A percentile compares a stretch with the other conserved stretches of the same genome.
Conservation (phyloP, 2,329 filamentous ascomycete species). For the Lizonia empirigonia region DNA sequence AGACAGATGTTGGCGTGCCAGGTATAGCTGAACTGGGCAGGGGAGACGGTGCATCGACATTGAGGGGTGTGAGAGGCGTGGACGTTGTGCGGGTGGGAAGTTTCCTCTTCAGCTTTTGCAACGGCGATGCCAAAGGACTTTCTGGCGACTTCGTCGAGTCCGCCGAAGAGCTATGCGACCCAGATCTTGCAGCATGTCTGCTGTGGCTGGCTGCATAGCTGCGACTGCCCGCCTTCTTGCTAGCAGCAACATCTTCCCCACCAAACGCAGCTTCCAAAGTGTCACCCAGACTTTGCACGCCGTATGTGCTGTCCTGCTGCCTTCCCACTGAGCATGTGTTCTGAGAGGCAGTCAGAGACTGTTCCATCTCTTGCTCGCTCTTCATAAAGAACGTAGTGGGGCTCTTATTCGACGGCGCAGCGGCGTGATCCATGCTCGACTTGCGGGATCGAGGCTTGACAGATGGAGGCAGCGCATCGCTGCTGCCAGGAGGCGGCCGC, state of each 20-base stretch:
- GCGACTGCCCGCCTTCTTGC: slow-evolving; percentile 32
- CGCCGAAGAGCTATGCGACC: slow-evolving; percentile 31
- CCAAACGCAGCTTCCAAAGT: slow-evolving; percentile 54
- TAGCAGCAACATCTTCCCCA: slow-evolving; percentile 29
- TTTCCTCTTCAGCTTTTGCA: slow-evolving; percentile 30
- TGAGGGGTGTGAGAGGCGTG: slow-evolving; percentile 34
- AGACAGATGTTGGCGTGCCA: slow-evolving; percentile 65
- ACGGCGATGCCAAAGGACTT: slow-evolving; percentile 26
- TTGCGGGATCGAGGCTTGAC: slow-evolving; percentile 46
- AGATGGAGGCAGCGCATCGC: slow-evolving; percentile 39
- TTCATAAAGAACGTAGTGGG: slow-evolving; percentile 66
- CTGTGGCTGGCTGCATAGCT: slow-evolving; percentile 40
- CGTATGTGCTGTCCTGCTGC: slow-evolving; percentile 56
- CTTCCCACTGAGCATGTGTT: slow-evolving; percentile 19
- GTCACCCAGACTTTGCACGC: slow-evolving; percentile 63
- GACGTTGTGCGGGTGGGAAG: slow-evolving; percentile 30
- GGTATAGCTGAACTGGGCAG: slow-evolving; percentile 58
- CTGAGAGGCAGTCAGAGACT: slow-evolving; percentile 38
- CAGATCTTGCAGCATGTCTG: slow-evolving; percentile 20
- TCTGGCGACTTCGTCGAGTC: slow-evolving; percentile 26
- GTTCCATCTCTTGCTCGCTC: slow-evolving; percentile 58
- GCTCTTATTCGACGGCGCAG: slow-evolving; percentile 40
- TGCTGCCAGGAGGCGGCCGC: slow-evolving; percentile 45
- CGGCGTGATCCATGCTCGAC: slow-evolving; percentile 44
- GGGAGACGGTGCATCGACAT: slow-evolving; percentile 46